Evolutionary conservation across 2,329 filamentous ascomycete genomes (phyloP), one percentile per base, ranked within the genome.

Genomic region (Cladosporium colombiae): DNA sequence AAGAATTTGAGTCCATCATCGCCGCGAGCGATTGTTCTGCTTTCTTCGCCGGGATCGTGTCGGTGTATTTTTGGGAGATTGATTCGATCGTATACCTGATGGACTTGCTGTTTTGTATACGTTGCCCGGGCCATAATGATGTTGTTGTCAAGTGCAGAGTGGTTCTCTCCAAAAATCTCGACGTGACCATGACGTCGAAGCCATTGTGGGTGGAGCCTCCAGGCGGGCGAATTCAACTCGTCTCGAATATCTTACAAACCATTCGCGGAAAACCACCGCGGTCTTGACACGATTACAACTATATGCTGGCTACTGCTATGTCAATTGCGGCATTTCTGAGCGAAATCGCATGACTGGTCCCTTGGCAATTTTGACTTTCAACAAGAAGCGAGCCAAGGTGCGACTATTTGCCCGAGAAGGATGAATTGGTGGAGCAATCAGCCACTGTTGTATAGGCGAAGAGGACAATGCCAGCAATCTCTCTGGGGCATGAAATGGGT

Each of bases 11-110:
- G 68, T 8, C 69, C 71, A 52, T 40, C 49, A 29, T 66, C 49
- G 31, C 69, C 62, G 16, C 58, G 58, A 2, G 69, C 62, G 33
- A 70, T 53, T 10, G 66, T 64, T 37, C 35, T 65, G 55, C 55
- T 53, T 46, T 66, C 68, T 27, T 69, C 60, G 58, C 70, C 65
- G 21, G 69, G 65, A 44, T 61, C 58, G 49, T 70, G 61, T n/a
- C 71, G 70, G 23, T 65, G 66, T 61, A 67, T 66, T 18, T 64
- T 13, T 13, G 72, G 72, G 11, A 74, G 69, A 33, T 66, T 50
- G 46, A 74, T 70, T 49, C 70, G 69, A 33, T 69, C 66, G 67
- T 71, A 74, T 61, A 70, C 66, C 27, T 68, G 67, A 33, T 66
- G 59, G 10, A 73, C 65, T 55, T 74, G 72, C 16, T 68, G 40